Evolutionary conservation across 495 filamentous ascomycete genomes (phyloP).

Genomic region (Talaromyces nanjingensis): DNA sequence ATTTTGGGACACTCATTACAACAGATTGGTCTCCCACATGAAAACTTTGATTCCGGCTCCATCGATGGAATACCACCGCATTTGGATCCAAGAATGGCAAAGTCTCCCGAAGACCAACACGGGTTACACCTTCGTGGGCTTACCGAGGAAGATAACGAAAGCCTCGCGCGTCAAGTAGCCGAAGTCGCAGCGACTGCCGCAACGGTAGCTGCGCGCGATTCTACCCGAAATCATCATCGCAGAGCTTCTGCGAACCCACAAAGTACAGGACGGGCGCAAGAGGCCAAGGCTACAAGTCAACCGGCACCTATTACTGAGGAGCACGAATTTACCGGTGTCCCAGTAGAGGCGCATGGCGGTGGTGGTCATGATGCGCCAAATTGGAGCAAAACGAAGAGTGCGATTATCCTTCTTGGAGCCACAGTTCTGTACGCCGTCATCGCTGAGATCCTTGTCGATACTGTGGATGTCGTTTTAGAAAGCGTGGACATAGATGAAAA

Average conservation of each 20-base stretch:
- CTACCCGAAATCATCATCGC: conserved; percentile 35
- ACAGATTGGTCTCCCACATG: conserved; percentile 60
- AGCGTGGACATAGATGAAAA: conserved; percentile 93
- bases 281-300: conserved; percentile 22
- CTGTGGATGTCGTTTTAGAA: conserved; percentile 87
- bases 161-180: conserved; percentile 72
- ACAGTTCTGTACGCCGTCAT: conserved; percentile 93
- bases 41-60: conserved; percentile 23
- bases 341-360: conserved; percentile 31
- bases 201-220: conserved; percentile 79
- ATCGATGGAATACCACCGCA: conserved; percentile 40
- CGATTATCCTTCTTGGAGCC: conserved; percentile 80
- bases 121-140: conserved; percentile 46
- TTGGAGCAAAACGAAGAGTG: conserved; percentile 87
- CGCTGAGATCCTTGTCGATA: conserved; percentile 93
- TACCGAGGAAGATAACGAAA: conserved; percentile 70
- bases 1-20: conserved; percentile 84
- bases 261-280: conserved; percentile 20
- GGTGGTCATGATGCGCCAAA: conserved; percentile 97
- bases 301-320: conserved; percentile 27
- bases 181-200: conserved; percentile 92
- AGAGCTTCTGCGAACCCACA: conserved; percentile 36
- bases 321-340: conserved; percentile 32
- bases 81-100: conserved; percentile 55
- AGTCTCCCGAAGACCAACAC: conserved; percentile 15